Conservation (phyloP, 257 asterid genomes). For the Solanum acaule region DNA sequence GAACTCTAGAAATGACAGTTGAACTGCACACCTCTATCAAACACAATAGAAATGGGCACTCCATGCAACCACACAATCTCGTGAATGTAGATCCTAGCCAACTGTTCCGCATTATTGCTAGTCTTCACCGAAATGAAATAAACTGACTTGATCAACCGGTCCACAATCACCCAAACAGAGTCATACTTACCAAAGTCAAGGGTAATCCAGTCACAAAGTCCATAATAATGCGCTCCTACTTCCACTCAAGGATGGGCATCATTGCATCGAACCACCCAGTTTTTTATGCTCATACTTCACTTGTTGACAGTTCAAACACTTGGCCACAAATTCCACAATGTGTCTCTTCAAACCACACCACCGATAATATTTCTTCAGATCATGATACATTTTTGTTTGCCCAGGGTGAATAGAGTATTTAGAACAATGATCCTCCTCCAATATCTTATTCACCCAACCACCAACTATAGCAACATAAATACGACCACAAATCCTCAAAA, state of each 20-base stretch:
- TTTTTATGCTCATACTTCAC: too few relatives aligned
- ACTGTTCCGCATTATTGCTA: neutral
- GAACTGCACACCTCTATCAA: neutral
- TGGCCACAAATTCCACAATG: too few relatives aligned
- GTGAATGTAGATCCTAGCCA: neutral
- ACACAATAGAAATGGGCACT: neutral
- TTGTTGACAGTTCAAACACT: too few relatives aligned
- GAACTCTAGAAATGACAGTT: neutral
- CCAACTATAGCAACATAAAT: too few relatives aligned
- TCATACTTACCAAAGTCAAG: neutral
- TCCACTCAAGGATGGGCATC: neutral
- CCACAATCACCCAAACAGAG: neutral
- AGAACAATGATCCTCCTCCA: too few relatives aligned
- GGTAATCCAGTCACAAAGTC: neutral
- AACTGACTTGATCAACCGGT: neutral
- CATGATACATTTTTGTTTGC: too few relatives aligned
- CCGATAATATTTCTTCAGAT: too few relatives aligned
- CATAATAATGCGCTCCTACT: neutral
- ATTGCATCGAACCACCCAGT: too few relatives aligned
- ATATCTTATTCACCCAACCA: too few relatives aligned
- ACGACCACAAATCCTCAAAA: too few relatives aligned
- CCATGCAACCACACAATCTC: neutral
- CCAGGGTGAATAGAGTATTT: too few relatives aligned
- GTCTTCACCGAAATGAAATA: neutral
- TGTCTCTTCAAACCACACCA: too few relatives aligned